Evolutionary conservation across 2,329 filamentous ascomycete genomes (phyloP).

Genomic region (Cryphonectria parasitica): DNA sequence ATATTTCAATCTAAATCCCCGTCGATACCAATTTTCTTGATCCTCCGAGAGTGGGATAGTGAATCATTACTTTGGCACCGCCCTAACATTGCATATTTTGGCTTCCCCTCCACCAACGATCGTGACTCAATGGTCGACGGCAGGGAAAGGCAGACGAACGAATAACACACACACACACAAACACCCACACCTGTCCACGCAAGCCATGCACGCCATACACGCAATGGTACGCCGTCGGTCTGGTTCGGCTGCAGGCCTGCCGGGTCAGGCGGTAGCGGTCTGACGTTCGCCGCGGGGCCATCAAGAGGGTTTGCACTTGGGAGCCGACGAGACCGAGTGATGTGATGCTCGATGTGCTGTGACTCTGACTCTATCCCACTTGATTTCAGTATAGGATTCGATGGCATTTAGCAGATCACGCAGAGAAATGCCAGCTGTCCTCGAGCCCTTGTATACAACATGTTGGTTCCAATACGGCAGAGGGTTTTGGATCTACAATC

Average conservation of each 20-base stretch:
- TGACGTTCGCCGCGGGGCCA: neutral
- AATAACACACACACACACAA: neutral
- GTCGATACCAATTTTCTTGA: constrained; percentile 24
- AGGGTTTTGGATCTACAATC: neutral
- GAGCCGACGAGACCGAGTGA: neutral
- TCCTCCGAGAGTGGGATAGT: neutral
- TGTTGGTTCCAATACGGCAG: neutral
- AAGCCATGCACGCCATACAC: constrained; percentile 17
- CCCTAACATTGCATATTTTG: constrained; percentile 11
- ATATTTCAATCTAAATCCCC: constrained; percentile 30
- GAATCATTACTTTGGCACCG: constrained; percentile 7
- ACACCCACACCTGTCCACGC: constrained; percentile 9
- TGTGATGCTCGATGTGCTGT: neutral
- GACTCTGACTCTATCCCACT: neutral
- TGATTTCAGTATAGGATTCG: neutral
- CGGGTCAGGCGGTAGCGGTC: neutral
- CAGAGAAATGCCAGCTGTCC: neutral
- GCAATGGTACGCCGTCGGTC: constrained; percentile 6
- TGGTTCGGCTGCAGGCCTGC: constrained; percentile 8
- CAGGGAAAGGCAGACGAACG: neutral
- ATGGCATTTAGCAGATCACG: neutral
- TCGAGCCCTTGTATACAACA: neutral
- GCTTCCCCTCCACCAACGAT: neutral
- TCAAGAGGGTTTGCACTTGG: neutral
- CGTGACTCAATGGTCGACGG: neutral